Conservation (phyloP, 129 eudicot species). For the Centaurea solstitialis region DNA sequence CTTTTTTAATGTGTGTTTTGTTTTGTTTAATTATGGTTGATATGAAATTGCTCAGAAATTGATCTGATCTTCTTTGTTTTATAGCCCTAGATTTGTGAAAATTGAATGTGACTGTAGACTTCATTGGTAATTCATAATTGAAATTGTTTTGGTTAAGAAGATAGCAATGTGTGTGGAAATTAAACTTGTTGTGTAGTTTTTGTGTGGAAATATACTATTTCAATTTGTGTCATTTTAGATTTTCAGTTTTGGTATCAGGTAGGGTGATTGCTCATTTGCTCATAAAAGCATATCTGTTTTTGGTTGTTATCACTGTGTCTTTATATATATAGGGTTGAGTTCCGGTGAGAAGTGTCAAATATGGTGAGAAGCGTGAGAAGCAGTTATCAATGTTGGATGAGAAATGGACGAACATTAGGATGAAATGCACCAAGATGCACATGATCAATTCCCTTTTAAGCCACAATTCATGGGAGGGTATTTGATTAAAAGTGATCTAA, state of each 20-base stretch:
- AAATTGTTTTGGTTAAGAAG: not conserved
- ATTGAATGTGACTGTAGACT: constrained; percentile 5
- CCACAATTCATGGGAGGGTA: no score
- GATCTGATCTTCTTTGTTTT: constrained; percentile 3
- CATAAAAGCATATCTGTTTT: not conserved
- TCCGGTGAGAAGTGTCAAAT: no score
- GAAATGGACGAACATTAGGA: no score
- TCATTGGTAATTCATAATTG: not conserved
- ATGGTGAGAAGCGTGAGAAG: no score
- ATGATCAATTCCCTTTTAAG: no score
- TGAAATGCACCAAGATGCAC: no score
- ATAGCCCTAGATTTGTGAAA: constrained; percentile 14
- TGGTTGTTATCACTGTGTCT: not conserved
- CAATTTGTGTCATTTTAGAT: not conserved
- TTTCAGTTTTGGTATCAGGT: not conserved
- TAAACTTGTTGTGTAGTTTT: no score
- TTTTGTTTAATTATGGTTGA: not conserved
- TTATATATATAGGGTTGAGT: not conserved
- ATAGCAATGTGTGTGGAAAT: constrained; percentile 12
- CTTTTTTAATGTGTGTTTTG: not conserved
- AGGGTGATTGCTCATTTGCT: not conserved
- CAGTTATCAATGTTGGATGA: no score
- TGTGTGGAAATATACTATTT: no score
- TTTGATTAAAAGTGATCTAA: no score
- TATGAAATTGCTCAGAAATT: not conserved